A percentile compares a stretch with the other conserved stretches of the same genome.
Conservation (phyloP, 2,329 filamentous ascomycete species). For the Phaeosphaeriaceae sp. region DNA sequence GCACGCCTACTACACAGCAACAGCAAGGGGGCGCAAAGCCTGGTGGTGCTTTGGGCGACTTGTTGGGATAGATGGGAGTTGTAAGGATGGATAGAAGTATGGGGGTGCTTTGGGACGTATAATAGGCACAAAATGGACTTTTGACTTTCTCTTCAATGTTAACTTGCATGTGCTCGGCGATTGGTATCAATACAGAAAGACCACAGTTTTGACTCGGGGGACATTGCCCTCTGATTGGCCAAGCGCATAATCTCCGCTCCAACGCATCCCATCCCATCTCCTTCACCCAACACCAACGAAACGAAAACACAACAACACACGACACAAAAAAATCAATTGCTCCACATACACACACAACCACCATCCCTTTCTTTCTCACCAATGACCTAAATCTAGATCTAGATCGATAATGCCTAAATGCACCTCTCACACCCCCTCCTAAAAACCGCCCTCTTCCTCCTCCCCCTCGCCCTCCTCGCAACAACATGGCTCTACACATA, state of each 20-base stretch:
- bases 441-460: slow-evolving; percentile 56
- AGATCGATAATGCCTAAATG: slow-evolving; percentile 57
- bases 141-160: background rate
- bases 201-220: background rate
- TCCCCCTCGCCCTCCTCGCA: slow-evolving; percentile 72
- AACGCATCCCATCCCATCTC: slow-evolving; percentile 11
- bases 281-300: slow-evolving; percentile 1
- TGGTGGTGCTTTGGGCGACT: slow-evolving; percentile 44
- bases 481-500: slow-evolving; percentile 88
- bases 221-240: slow-evolving; percentile 2
- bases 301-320: too few relatives aligned
- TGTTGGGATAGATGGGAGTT: slow-evolving; percentile 36
- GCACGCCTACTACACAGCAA: slow-evolving; percentile 37
- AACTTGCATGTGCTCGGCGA: background rate
- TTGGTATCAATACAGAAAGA: too few relatives aligned
- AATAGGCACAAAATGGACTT: background rate
- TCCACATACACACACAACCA: background rate
- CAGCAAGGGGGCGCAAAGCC: slow-evolving; percentile 42
- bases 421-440: slow-evolving; percentile 56
- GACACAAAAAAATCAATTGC: too few relatives aligned
- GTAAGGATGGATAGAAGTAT: background rate
- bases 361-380: slow-evolving; percentile 8
- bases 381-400: too few relatives aligned
- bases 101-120: background rate
- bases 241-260: slow-evolving; percentile 8